A percentile compares a stretch with the other conserved stretches of the same genome.
These are phyloP conservation scores for Saccharomyces hybrid DNA, from an alignment of 1,139 yeast genomes.

Conservation along the genomic window DNA sequence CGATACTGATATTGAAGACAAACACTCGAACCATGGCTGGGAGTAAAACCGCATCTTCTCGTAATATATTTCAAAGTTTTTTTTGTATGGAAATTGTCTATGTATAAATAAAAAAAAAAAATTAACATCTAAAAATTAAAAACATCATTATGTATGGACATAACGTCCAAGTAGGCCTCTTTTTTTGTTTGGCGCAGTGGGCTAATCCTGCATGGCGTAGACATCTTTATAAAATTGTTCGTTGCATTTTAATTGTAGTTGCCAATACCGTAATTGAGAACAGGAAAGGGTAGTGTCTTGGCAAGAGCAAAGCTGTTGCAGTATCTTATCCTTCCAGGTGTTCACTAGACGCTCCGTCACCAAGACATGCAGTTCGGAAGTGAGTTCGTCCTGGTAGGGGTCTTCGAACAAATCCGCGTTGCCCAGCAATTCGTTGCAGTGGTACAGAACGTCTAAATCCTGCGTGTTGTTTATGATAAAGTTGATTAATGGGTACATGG, in stretches of 20 bases:
- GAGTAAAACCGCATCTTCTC: neutral
- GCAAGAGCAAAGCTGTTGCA: conserved; percentile 17
- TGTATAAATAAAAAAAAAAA: neutral
- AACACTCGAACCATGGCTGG: neutral
- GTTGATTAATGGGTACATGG: conserved; percentile 20
- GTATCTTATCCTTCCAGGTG: conserved; percentile 20
- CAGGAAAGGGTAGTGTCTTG: conserved; percentile 20
- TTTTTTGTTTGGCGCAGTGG: neutral
- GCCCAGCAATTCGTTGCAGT: conserved; percentile 17
- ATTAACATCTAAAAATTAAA: neutral
- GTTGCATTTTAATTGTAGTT: conserved; percentile 18
- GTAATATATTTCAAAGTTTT: neutral
- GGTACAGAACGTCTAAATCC: conserved; percentile 12
- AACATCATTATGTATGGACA: neutral
- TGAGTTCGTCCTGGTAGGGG: conserved; percentile 15
- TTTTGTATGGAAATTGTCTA: neutral
- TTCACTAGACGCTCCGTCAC: conserved; percentile 17
- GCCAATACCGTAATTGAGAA: conserved; percentile 23
- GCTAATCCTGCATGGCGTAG: conserved; percentile 5
- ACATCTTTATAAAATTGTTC: conserved; percentile 20
- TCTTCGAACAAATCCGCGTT: conserved; percentile 9
- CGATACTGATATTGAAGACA: neutral
- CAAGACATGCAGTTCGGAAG: conserved; percentile 15
- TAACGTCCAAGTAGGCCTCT: neutral
- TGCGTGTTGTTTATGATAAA: conserved; percentile 12